Conservation (phyloP, 768 basidiomycete genomes). For the Boletus subcaerulescens region DNA sequence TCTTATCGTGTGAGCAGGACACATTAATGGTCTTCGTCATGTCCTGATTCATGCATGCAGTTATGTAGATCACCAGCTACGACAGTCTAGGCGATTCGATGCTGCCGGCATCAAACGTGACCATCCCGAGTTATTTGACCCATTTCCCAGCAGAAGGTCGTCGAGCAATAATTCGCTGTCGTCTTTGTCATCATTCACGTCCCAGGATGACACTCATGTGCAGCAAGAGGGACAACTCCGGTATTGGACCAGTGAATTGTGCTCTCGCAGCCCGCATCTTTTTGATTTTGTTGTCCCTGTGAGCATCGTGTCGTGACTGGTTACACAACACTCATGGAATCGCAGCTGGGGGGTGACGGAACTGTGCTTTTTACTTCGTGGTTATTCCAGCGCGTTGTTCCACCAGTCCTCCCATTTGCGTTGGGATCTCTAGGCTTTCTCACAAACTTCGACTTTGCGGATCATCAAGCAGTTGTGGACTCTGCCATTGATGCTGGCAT, state of each 20-base stretch:
- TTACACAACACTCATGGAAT: slow-evolving; percentile 9
- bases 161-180: slow-evolving; percentile 65
- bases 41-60: slow-evolving; percentile 37
- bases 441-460: slow-evolving; percentile 91
- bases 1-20: slow-evolving; percentile 69
- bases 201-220: slow-evolving; percentile 37
- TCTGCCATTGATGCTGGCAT: slow-evolving; percentile 89
- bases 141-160: slow-evolving; percentile 70
- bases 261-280: slow-evolving; percentile 81
- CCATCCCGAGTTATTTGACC: slow-evolving; percentile 83
- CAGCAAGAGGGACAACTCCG: slow-evolving; percentile 85
- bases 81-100: slow-evolving; percentile 88
- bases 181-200: slow-evolving; percentile 45
- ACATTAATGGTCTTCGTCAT: slow-evolving; percentile 14
- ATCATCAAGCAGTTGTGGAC: slow-evolving; percentile 84
- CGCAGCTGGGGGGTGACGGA: slow-evolving; percentile 93
- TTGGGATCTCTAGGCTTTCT: slow-evolving; percentile 97
- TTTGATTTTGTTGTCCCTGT: slow-evolving; percentile 99
- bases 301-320: slow-evolving; percentile 29
- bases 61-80: slow-evolving; percentile 93
- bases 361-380: slow-evolving; percentile 99
- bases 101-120: slow-evolving; percentile 84
- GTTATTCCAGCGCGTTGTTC: slow-evolving; percentile 97
- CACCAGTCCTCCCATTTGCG: slow-evolving; percentile 97
- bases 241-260: slow-evolving; percentile 99